Conservation (phyloP, 2,329 filamentous ascomycete genomes). For the Escovopsis sp. region DNA sequence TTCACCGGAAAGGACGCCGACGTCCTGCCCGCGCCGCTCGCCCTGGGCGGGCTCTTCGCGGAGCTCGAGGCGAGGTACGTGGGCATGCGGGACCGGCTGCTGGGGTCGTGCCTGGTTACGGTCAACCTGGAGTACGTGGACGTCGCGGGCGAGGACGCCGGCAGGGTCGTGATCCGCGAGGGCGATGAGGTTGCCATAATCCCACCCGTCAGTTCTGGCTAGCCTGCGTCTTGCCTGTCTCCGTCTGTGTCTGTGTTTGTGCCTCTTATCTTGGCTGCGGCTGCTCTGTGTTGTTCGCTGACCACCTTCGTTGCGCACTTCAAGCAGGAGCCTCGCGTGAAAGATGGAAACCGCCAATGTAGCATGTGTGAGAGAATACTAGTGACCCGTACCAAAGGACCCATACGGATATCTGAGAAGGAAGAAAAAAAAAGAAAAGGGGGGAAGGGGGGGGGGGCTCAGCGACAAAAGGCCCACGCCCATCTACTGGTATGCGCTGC, state of each 20-base stretch:
- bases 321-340: background rate
- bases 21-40: constrained; percentile 49
- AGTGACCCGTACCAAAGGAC: no score
- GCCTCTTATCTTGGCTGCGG: background rate
- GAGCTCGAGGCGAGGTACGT: constrained; percentile 53
- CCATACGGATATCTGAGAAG: no score
- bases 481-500: background rate
- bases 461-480: background rate
- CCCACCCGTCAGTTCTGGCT: constrained; percentile 77
- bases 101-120: constrained; percentile 61
- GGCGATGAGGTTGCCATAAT: constrained; percentile 81
- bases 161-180: constrained; percentile 40
- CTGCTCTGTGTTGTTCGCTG: background rate
- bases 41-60: constrained; percentile 47
- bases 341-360: background rate
- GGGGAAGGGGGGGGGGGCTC: no score
- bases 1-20: constrained; percentile 58
- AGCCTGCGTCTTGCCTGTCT: background rate
- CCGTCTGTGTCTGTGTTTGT: background rate
- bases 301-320: background rate
- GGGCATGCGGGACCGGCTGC: constrained; percentile 53
- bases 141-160: constrained; percentile 27
- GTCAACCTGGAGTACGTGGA: constrained; percentile 75
- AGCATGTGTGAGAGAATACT: no score
- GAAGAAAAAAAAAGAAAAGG: no score